Conservation (phyloP, 306 rosid genomes). For the Ziziphus jujuba region DNA sequence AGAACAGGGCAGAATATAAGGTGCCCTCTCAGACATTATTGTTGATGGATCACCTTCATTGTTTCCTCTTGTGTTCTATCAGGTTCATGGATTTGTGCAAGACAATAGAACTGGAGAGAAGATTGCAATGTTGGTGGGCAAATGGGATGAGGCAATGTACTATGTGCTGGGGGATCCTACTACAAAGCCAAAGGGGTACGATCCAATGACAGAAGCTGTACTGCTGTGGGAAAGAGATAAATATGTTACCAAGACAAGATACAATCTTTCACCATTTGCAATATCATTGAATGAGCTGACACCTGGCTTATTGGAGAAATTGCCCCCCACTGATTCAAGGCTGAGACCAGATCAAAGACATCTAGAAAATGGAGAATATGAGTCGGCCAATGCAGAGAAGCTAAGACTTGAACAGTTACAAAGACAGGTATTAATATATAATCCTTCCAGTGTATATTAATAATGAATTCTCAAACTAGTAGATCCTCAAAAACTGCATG, state of each 20-base stretch:
- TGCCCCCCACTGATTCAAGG: conserved; percentile 97
- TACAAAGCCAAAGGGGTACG: conserved; percentile 90
- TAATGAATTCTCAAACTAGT: not conserved
- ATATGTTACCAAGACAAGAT: conserved; percentile 70
- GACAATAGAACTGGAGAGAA: conserved; percentile 98
- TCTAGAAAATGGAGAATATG: conserved; percentile 94
- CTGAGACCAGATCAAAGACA: conserved; percentile 97
- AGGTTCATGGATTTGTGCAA: conserved; percentile 99
- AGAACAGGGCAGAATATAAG: conserved; percentile 1
- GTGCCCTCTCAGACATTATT: not conserved
- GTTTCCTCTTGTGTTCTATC: conserved; percentile 14
- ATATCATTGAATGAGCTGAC: conserved; percentile 86
- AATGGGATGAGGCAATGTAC: conserved; percentile 99
- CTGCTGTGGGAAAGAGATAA: conserved; percentile 90
- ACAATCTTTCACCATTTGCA: conserved; percentile 91
- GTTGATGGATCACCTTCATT: not conserved
- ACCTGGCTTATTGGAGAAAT: conserved; percentile 61
- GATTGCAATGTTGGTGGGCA: conserved; percentile 94
- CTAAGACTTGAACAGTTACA: conserved; percentile 93
- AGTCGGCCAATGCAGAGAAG: conserved; percentile 87
- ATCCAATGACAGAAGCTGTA: conserved; percentile 97
- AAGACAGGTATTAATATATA: conserved; percentile 69
- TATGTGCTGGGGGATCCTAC: conserved; percentile 98
- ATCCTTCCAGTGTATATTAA: conserved; percentile 9
- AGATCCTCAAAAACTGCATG: not conserved